Conservation (phyloP, 129 eudicot species). For the Flaveria robusta region DNA sequence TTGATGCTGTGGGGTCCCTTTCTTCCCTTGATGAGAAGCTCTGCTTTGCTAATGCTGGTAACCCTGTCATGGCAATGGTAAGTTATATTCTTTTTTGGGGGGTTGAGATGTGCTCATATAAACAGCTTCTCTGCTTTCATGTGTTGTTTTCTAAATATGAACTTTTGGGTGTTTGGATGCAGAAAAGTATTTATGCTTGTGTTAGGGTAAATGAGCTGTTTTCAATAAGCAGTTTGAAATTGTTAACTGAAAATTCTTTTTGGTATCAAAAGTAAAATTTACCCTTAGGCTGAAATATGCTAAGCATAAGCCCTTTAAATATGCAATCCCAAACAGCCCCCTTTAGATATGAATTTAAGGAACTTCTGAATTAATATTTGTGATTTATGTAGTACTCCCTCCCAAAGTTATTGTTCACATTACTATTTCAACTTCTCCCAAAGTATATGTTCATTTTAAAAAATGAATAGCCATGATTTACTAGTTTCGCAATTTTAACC, state of each 20-base stretch:
- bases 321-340: neutral
- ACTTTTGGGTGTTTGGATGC: neutral
- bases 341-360: neutral
- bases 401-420: neutral
- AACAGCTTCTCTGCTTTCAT: neutral
- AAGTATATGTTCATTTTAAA: neutral
- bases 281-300: neutral
- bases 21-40: slow-evolving; percentile 51
- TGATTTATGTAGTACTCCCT: slow-evolving; percentile 2
- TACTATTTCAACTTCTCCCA: neutral
- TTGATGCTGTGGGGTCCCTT: slow-evolving; percentile 77
- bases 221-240: neutral
- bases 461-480: neutral
- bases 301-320: neutral
- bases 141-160: neutral
- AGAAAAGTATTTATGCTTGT: neutral
- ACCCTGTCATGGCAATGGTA: slow-evolving; percentile 98
- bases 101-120: neutral
- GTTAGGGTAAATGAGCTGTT: neutral
- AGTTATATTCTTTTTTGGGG: slow-evolving; percentile 19
- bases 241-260: neutral
- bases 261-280: slow-evolving; percentile 8
- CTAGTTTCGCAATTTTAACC: neutral
- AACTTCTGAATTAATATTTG: slow-evolving; percentile 6
- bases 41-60: slow-evolving; percentile 89